Evolutionary conservation across 2,329 filamentous ascomycete genomes (phyloP), one percentile per base, ranked within the genome.

Genomic region (Zymoseptoria passerinii): DNA sequence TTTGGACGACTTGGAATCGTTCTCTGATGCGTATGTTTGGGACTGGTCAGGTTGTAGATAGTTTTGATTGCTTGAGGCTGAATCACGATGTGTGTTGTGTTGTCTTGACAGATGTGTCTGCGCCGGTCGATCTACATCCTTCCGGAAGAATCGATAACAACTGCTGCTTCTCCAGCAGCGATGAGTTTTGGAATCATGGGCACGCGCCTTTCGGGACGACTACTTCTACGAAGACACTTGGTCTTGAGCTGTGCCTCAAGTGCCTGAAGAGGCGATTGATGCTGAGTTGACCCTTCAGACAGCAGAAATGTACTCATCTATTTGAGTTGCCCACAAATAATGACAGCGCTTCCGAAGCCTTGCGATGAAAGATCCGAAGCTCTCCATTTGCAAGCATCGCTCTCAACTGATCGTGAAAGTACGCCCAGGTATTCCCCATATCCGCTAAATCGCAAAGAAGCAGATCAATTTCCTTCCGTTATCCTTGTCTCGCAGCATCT

Each of bases 401-500:
- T 44, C 35, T 16, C 35, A 9, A 13, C 13, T 16, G 10, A 3
- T 52, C 50, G 13, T 52, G 23, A 52, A 10, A 8, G 13, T 3
- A 52, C 3, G 28, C 28, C 50, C 19, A 52, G 20, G 50, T 52
- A 27, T 27, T 28, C 4, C 52, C 50, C 35, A 44, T 44, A 44
- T 44, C 35, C 35, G 35, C 35, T 44, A 44, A 28, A 18, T 48
- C 23, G 53, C 53, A 35, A 48, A 27, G 28, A 28, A 44, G 23
- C 19, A 54, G 27, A 27, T 28, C 27, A n/a, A 48, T 55, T 8
- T 50, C 48, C 20, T 28, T 44, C 16, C 8, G n/a, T 49, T 51
- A 7, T 51, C 49, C 18, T 28, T 28, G 49, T 16, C 35, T 16
- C n/a, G 13, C 13, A 29, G 35, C 16, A 13, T 44, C 78, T 84